phyloP scores from a whole-genome alignment of 169 alveolate species.

The Cystoisospora suis region DNA sequence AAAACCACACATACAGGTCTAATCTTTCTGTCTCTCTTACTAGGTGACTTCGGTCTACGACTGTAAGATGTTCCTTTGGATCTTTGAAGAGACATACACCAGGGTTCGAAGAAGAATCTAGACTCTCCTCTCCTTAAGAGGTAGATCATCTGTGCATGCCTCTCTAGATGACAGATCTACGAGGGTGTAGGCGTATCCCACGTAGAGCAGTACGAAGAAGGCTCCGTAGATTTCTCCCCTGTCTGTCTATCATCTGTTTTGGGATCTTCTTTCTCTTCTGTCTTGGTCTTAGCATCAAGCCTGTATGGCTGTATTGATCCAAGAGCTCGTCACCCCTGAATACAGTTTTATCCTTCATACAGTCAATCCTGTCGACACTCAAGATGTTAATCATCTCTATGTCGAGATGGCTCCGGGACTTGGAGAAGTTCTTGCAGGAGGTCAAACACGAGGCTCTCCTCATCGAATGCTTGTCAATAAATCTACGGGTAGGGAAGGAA shows the following conservation, averaged over 20 bases:
- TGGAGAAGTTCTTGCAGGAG: conserved; percentile 47
- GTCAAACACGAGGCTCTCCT: conserved; percentile 39
- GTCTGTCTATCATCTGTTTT: neutral
- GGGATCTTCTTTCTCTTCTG: neutral
- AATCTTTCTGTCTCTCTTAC: too few relatives aligned
- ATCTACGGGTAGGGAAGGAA: conserved; percentile 9
- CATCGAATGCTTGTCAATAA: conserved; percentile 37
- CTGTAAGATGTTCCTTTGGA: too few relatives aligned
- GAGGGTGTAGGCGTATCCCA: too few relatives aligned
- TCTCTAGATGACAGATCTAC: too few relatives aligned
- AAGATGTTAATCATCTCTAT: neutral
- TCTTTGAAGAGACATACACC: too few relatives aligned
- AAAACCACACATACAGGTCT: too few relatives aligned
- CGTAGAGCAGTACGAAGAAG: too few relatives aligned
- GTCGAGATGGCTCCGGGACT: conserved; percentile 49
- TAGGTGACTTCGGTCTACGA: too few relatives aligned
- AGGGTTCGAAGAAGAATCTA: too few relatives aligned
- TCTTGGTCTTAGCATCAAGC: conserved; percentile 25
- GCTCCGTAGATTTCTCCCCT: neutral
- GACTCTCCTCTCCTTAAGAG: too few relatives aligned
- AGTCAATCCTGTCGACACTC: neutral
- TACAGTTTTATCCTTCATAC: conserved; percentile 43
- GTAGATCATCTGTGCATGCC: too few relatives aligned
- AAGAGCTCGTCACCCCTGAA: conserved; percentile 27
- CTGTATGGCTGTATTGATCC: conserved; percentile 45